Base-by-base conservation (phyloP, 2,329 filamentous ascomycete genomes). In the Diplodia mutila region DNA sequence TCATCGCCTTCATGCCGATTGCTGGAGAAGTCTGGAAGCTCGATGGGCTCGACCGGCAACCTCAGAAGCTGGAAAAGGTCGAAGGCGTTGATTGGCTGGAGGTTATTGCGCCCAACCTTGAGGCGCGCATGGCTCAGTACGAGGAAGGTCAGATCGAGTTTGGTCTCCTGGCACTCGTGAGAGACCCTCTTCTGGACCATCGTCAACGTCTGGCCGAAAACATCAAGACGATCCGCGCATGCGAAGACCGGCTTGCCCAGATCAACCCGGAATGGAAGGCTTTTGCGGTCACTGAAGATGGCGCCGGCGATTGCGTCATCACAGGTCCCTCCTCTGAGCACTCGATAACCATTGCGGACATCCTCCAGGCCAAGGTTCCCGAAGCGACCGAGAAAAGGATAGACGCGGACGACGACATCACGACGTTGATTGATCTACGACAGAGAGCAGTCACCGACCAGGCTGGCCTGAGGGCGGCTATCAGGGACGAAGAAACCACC, bases 1-100 rank as follows among this genome's bases (percentile, higher is more conserved):
- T 95, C 77, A 90, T 97, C 70, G 94, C 93, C 7, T 97, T 94
- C 75, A 89, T 97, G 34, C 92, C 92, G 2, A 86, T 89, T 16
- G 84, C 86, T n/a, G 89, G 87, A 2, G 83, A 87, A 67, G 86
- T 97, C 16, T 97, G 93, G 93, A 92, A 94, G 76, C 87, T 98
- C 5, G 94, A 98, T 77, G 94, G 94, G 4, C 82, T 97, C 25
- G 89, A 94, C 76, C 82, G 82, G 51, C 87, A 89, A 70, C 94
- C 93, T 3, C 61, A 75, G 61, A 75, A 53, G 37, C 16, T 18
- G 66, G 34, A 67, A 71, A 78, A 81, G 79, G 25, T 72, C 74
- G 80, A 74, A 5, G 76, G 80, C 6, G 76, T 80, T 5, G 84
- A 90, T 72, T 97, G 93, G 93, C 83, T 92, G 3, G 77, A 81